Conservation (phyloP, 495 filamentous ascomycete species). For the Usnea hakonensis region DNA sequence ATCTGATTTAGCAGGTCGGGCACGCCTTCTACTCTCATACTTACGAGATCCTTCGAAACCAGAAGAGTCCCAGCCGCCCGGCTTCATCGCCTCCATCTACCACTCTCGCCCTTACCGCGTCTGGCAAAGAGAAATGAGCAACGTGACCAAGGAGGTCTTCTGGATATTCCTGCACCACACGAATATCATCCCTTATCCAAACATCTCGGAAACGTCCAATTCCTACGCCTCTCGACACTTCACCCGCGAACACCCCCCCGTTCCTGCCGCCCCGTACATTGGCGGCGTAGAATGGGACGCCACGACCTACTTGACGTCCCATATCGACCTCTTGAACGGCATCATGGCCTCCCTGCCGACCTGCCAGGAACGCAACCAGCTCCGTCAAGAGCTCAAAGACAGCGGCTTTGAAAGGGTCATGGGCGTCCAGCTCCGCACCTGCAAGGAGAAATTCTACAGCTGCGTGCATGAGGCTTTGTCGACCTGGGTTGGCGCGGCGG, state of each 20-base stretch:
- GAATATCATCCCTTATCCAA: conserved; percentile 64
- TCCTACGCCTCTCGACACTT: conserved; percentile 68
- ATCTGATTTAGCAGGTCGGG: conserved; percentile 49
- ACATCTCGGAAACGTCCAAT: conserved; percentile 28
- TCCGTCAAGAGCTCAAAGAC: conserved; percentile 67
- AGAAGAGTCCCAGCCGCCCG: conserved; percentile 65
- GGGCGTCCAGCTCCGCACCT: conserved; percentile 74
- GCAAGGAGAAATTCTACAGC: conserved; percentile 96
- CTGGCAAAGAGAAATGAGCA: conserved; percentile 86
- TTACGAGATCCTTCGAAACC: conserved; percentile 72
- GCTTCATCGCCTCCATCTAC: conserved; percentile 84
- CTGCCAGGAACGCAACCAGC: conserved; percentile 60
- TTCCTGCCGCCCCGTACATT: conserved; percentile 92
- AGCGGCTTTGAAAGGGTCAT: conserved; percentile 90
- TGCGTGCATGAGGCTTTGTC: conserved; percentile 80
- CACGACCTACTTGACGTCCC: conserved; percentile 87
- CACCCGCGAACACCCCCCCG: conserved; percentile 77
- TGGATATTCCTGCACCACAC: conserved; percentile 97
- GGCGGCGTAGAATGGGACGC: conserved; percentile 99
- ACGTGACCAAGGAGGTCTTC: conserved; percentile 96
- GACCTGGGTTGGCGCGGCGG: conserved; percentile 82
- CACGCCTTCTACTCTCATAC: conserved; percentile 64
- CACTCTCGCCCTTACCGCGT: conserved; percentile 80
- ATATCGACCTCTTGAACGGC: conserved; percentile 88
- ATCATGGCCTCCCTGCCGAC: conserved; percentile 79